These are phyloP conservation scores for Plasmopara muralis DNA, from an alignment of 352 stramenopile genomes.

Conservation along the genomic window DNA sequence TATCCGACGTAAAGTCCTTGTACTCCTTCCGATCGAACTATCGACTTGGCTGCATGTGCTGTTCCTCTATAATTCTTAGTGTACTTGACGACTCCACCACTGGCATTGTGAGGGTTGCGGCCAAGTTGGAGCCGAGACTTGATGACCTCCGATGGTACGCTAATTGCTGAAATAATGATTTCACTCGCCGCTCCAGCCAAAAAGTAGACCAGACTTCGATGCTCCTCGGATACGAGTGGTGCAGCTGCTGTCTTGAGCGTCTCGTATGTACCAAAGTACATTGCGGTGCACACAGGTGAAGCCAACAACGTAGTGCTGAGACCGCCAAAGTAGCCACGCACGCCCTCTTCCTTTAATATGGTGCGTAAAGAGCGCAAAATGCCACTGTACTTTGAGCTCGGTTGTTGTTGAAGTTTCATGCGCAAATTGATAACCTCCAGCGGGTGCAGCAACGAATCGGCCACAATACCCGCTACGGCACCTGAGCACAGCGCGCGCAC, in stretches of 20 bases:
- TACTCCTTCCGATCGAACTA: slow-evolving; percentile 57
- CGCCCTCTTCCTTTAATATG: slow-evolving; percentile 64
- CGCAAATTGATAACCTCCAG: slow-evolving; percentile 80
- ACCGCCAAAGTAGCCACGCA: slow-evolving; percentile 67
- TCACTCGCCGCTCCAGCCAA: slow-evolving; percentile 60
- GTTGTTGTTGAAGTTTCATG: slow-evolving; percentile 68
- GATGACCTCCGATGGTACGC: slow-evolving; percentile 75
- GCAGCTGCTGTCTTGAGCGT: slow-evolving; percentile 47
- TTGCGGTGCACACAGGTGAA: slow-evolving; percentile 60
- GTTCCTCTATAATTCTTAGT: slow-evolving; percentile 69
- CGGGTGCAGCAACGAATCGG: slow-evolving; percentile 70
- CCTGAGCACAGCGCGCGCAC: slow-evolving; percentile 60
- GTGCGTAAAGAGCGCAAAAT: slow-evolving; percentile 53
- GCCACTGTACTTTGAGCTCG: slow-evolving; percentile 50
- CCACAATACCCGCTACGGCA: slow-evolving; percentile 60
- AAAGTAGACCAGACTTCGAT: slow-evolving; percentile 61
- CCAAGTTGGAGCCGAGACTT: slow-evolving; percentile 74
- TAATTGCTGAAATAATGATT: slow-evolving; percentile 58
- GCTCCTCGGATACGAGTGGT: slow-evolving; percentile 38
- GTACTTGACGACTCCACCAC: slow-evolving; percentile 56
- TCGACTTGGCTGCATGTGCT: slow-evolving; percentile 49
- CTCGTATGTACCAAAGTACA: slow-evolving; percentile 80
- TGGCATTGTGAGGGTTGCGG: slow-evolving; percentile 60
- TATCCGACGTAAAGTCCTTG: slow-evolving; percentile 66
- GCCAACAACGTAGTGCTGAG: slow-evolving; percentile 66